Conservation (phyloP, 345 rosid species). For the Hibiscus mutabilis region DNA sequence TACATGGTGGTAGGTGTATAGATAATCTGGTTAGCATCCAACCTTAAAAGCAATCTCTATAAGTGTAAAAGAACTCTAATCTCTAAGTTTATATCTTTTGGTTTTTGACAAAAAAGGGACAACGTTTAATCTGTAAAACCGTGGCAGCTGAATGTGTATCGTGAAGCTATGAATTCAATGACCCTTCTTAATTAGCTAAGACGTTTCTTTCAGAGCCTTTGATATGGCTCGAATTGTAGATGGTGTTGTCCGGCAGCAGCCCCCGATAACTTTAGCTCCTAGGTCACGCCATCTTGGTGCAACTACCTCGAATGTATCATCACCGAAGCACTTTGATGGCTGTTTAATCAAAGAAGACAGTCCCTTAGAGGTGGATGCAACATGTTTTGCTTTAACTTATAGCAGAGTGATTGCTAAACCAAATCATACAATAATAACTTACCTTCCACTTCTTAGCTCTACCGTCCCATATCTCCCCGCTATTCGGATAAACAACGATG, state of each 20-base stretch:
- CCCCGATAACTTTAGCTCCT: conserved; percentile 87
- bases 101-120: not conserved
- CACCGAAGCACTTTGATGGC: conserved; percentile 79
- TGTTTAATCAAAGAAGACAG: conserved; percentile 20
- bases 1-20: too few species aligned
- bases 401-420: not conserved
- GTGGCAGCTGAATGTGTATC: not conserved
- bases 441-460: conserved; percentile 89
- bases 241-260: conserved; percentile 83
- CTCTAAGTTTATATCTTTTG: too few species aligned
- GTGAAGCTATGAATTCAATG: not conserved
- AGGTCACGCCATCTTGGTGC: conserved; percentile 65
- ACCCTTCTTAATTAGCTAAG: not conserved
- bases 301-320: conserved; percentile 49
- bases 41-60: too few species aligned
- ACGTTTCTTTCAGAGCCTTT: conserved; percentile 39
- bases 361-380: not conserved
- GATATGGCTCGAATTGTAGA: conserved; percentile 60
- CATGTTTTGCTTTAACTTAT: not conserved
- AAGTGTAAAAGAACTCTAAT: too few species aligned
- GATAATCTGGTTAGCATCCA: not conserved
- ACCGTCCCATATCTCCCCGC: conserved; percentile 93
- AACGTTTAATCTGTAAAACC: not conserved
- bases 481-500: conserved; percentile 78
- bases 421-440: conserved; percentile 16